Evolutionary conservation across 352 stramenopile genomes (phyloP).

Genomic region (Phytophthora fragariae): DNA sequence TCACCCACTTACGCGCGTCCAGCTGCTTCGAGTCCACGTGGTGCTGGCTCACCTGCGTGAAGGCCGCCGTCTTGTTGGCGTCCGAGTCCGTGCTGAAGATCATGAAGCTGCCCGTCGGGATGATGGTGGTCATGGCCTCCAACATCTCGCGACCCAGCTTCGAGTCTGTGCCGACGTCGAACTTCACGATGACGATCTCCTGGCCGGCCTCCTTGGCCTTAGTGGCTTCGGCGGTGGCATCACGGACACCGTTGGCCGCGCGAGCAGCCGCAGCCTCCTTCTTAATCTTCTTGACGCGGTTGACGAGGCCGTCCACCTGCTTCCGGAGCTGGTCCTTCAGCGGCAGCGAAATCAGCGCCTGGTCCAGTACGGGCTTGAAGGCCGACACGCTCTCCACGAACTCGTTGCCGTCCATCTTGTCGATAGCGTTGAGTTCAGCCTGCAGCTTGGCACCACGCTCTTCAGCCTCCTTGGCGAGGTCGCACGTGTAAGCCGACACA

Average conservation of each 20-base stretch:
- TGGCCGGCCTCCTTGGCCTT: slow-evolving; percentile 67
- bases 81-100: slow-evolving; percentile 94
- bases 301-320: slow-evolving; percentile 76
- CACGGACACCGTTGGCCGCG: slow-evolving; percentile 73
- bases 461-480: slow-evolving; percentile 89
- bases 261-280: slow-evolving; percentile 76
- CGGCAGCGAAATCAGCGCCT: slow-evolving; percentile 90
- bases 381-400: slow-evolving; percentile 91
- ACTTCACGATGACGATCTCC: slow-evolving; percentile 89
- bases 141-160: slow-evolving; percentile 96
- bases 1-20: slow-evolving; percentile 95
- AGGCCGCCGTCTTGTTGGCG: slow-evolving; percentile 93
- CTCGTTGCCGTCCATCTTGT: slow-evolving; percentile 72
- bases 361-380: slow-evolving; percentile 92
- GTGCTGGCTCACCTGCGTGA: slow-evolving; percentile 92
- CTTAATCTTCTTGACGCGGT: slow-evolving; percentile 84
- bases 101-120: slow-evolving; percentile 90
- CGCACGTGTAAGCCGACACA: slow-evolving; percentile 95
- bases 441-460: slow-evolving; percentile 85
- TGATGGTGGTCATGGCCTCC: slow-evolving; percentile 87
- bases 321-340: slow-evolving; percentile 90
- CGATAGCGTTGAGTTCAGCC: slow-evolving; percentile 76
- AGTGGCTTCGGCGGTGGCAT: slow-evolving; percentile 58
- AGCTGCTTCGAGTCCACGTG: slow-evolving; percentile 72
- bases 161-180: slow-evolving; percentile 94